Conservation (phyloP, 257 asterid genomes). For the Solanum dulcamara region DNA sequence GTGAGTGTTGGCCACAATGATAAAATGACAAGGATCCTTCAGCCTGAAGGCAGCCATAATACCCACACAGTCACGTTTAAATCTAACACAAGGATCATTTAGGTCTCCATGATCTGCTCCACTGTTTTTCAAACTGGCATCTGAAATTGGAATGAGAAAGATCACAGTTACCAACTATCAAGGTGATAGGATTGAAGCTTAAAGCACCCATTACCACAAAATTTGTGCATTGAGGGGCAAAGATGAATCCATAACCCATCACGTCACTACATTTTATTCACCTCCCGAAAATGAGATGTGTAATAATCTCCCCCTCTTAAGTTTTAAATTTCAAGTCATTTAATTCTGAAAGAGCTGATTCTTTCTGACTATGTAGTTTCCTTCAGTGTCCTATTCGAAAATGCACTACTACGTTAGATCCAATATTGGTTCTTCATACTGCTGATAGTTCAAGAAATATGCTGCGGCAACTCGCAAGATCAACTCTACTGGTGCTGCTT, state of each 20-base stretch:
- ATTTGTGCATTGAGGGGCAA: neutral
- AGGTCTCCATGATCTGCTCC: constrained; percentile 49
- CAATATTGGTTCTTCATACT: neutral
- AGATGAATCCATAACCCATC: neutral
- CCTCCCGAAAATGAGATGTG: neutral
- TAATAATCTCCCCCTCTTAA: neutral
- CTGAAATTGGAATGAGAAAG: constrained; percentile 20
- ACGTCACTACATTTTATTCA: neutral
- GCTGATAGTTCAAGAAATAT: neutral
- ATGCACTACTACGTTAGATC: neutral
- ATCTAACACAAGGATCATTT: constrained; percentile 67
- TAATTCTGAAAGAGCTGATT: neutral
- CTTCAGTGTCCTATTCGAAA: neutral
- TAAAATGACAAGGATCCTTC: constrained; percentile 37
- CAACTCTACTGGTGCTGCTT: neutral
- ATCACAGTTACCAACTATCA: neutral
- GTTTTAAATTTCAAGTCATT: neutral
- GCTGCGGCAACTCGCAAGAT: neutral
- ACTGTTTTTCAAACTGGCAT: constrained; percentile 16
- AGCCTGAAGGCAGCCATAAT: constrained; percentile 77
- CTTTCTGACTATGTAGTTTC: neutral
- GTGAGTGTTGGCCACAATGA: constrained; percentile 80
- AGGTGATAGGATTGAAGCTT: neutral
- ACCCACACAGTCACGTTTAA: constrained; percentile 96
- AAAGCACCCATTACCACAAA: neutral